These are phyloP conservation scores for Diaporthe vaccinii DNA, from an alignment of 2,329 filamentous ascomycete species.

Conservation along the genomic window DNA sequence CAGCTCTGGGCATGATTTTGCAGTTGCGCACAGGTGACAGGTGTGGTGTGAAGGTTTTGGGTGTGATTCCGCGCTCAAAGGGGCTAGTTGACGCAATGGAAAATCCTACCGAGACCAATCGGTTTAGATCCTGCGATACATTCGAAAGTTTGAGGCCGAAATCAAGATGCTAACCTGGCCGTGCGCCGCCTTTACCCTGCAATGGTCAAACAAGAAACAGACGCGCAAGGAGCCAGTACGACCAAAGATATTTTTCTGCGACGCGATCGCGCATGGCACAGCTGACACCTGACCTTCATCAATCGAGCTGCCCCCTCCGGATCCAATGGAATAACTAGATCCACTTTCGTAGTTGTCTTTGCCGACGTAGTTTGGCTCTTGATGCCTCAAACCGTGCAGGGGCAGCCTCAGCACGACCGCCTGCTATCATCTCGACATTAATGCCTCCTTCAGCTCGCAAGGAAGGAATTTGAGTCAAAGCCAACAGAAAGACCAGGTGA, in stretches of 20 bases:
- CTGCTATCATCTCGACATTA: background rate
- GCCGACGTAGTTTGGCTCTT: background rate
- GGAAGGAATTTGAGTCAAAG: background rate
- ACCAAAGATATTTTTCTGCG: conserved; percentile 17
- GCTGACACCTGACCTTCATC: conserved; percentile 10
- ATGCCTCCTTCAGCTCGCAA: conserved; percentile 16
- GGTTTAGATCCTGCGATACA: conserved; percentile 11
- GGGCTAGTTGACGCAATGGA: conserved; percentile 24
- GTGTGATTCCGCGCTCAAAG: conserved; percentile 22
- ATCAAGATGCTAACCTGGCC: conserved; percentile 16
- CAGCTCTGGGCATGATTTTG: background rate
- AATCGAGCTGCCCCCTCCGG: background rate
- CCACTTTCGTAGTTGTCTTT: background rate
- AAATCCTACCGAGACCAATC: conserved; percentile 26
- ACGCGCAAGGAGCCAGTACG: conserved; percentile 21
- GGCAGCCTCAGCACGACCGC: background rate
- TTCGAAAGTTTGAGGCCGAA: conserved; percentile 24
- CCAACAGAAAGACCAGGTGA: background rate
- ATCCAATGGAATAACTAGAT: background rate
- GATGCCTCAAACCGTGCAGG: background rate
- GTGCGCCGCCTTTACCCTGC: conserved; percentile 13
- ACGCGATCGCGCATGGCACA: conserved; percentile 19
- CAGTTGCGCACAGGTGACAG: conserved; percentile 18
- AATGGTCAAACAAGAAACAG: conserved; percentile 29
- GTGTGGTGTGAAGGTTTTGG: conserved; percentile 24